A percentile compares a stretch with the other conserved stretches of the same genome.
These are phyloP conservation scores for Apiotrichum siamense DNA, from an alignment of 1,284 basidiomycete genomes.

Conservation along the genomic window DNA sequence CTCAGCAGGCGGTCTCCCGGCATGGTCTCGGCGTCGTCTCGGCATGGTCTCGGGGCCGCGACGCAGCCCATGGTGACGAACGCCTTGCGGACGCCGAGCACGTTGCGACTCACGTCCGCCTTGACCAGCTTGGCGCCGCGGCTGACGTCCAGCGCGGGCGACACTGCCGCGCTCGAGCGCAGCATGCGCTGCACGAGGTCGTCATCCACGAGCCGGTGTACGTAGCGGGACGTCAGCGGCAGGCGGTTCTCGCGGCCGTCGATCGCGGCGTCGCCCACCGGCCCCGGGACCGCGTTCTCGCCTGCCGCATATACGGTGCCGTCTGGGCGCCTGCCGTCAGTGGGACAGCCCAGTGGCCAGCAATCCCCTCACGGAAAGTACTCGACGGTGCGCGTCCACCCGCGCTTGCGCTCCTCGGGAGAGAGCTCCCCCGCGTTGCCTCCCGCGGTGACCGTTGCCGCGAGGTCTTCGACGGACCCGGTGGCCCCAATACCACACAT, in stretches of 20 bases:
- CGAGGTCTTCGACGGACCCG: not conserved
- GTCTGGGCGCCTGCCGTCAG: conserved; percentile 6
- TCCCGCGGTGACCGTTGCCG: not conserved
- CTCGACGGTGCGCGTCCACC: conserved; percentile 13
- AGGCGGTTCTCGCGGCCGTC: conserved; percentile 9
- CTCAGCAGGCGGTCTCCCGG: not conserved
- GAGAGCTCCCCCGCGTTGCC: not conserved
- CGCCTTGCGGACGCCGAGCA: too few relatives aligned
- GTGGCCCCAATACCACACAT: conserved; percentile 8
- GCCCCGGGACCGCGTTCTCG: conserved; percentile 10
- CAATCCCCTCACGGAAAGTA: conserved; percentile 9
- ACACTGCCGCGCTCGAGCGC: conserved; percentile 4
- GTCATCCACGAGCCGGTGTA: conserved; percentile 2
- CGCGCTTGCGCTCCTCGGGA: conserved; percentile 1
- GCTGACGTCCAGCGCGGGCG: conserved; percentile 3
- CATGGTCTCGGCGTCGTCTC: too few relatives aligned
- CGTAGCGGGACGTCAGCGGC: conserved; percentile 3
- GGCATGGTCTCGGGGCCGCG: too few relatives aligned
- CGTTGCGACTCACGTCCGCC: conserved; percentile 9
- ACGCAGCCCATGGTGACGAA: too few relatives aligned
- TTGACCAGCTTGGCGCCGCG: conserved; percentile 10
- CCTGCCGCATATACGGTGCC: conserved; percentile 10
- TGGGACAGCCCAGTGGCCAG: not conserved
- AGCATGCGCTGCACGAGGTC: conserved; percentile 11
- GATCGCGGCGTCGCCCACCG: conserved; percentile 2